Base-by-base conservation (phyloP, 495 filamentous ascomycete genomes). In the Penicillium desertorum region DNA sequence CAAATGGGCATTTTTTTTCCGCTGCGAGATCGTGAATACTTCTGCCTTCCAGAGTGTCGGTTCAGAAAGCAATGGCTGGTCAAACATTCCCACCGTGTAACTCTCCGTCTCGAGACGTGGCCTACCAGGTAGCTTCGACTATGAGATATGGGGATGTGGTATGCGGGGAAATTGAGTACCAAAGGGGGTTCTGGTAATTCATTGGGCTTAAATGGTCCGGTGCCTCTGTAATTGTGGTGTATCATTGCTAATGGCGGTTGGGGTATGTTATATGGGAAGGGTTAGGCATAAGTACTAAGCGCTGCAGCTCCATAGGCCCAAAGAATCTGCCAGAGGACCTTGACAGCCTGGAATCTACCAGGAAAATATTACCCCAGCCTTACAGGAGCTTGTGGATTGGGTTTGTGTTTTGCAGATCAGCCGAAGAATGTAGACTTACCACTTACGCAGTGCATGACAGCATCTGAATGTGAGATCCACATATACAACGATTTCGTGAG, bases 51-150 rank as follows among this genome's bases (percentile, higher is more conserved):
- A 37, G 39, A 27, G 17, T 27, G 32, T 25, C 36, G 23, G 56
- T 62, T 52, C 29, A 37, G 22, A 65, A 56, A 46, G 19, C 23
- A 60, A 67, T 58, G 30, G 32, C 52, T 56, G 48, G 59, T 36
- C 44, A 22, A 45, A 44, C 44, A 25, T 44, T 42, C 29, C 37
- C 30, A 45, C 49, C 32, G 59, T 67, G 62, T 64, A 64, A 62
- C 62, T 58, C 12, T n/a, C 4, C 17, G 29, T 16, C 27, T 20
- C 11, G 45, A 37, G 29, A 32, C 23, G 12, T 39, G 19, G 29
- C 25, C 34, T 30, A 30, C 9, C 29, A 10, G 3, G 19, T 45
- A 37, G 42, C 47, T 19, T 53, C 49, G 52, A 19, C 59, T 10
- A 5, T 11, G 34, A 60, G 51, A 45, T 48, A 62, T 60, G 56